phyloP scores from a whole-genome alignment of 768 basidiomycete species.

The Mycena metata region DNA sequence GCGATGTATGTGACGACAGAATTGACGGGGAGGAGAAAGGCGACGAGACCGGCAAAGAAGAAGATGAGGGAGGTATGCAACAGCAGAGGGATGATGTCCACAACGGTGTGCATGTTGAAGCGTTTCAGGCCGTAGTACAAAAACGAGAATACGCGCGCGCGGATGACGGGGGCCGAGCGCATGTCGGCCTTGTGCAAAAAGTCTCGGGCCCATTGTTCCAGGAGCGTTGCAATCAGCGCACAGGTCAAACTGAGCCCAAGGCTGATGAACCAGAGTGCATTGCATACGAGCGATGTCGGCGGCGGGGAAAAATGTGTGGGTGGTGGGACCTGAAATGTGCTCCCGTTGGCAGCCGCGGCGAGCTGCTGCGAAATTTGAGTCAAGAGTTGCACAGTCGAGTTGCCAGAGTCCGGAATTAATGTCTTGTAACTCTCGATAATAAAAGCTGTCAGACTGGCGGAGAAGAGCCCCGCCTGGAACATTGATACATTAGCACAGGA shows the following conservation, averaged over 20 bases:
- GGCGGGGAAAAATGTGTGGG: not conserved
- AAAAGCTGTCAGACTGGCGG: slow-evolving; percentile 16
- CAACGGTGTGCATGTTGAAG: slow-evolving; percentile 15
- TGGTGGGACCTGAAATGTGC: not conserved
- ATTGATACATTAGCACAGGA: too few species aligned
- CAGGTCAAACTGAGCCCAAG: slow-evolving; percentile 6
- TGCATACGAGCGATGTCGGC: slow-evolving; percentile 5
- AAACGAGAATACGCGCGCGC: slow-evolving; percentile 20
- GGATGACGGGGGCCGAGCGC: slow-evolving; percentile 16
- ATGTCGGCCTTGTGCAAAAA: slow-evolving; percentile 16
- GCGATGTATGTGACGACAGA: slow-evolving; percentile 9
- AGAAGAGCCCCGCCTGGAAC: slow-evolving; percentile 20
- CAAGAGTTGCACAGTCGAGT: not conserved
- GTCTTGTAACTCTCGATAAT: slow-evolving; percentile 17
- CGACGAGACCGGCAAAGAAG: too few species aligned
- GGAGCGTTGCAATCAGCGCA: not conserved
- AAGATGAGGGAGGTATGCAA: slow-evolving; percentile 33
- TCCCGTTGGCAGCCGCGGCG: slow-evolving; percentile 11
- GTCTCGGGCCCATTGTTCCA: slow-evolving; percentile 11
- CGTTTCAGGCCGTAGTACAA: slow-evolving; percentile 23
- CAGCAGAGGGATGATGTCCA: slow-evolving; percentile 32
- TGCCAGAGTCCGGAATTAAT: not conserved
- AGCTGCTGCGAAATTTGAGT: slow-evolving; percentile 20
- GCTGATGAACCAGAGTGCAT: slow-evolving; percentile 12
- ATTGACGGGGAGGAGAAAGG: slow-evolving; percentile 25